Evolutionary conservation across 2,329 filamentous ascomycete genomes (phyloP).

Genomic region (Pestalotiopsis sp.): DNA sequence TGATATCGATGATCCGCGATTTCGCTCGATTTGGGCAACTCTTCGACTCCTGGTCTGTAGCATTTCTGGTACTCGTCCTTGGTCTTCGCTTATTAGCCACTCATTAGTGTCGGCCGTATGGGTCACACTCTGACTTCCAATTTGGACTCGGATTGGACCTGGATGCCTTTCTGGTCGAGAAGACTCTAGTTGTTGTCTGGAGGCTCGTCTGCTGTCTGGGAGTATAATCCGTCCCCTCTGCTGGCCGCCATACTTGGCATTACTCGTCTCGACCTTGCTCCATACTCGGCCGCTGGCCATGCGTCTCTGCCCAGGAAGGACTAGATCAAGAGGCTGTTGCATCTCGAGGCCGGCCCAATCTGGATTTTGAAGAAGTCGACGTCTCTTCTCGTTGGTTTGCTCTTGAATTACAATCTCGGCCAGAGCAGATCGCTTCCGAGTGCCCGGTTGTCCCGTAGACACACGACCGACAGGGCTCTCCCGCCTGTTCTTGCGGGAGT

Average conservation of each 20-base stretch:
- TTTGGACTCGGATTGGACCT: conserved; percentile 31
- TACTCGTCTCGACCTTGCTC: conserved; percentile 18
- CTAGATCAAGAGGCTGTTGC: conserved; percentile 34
- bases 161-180: background rate
- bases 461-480: background rate
- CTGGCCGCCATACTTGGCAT: background rate
- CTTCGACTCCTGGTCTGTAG: background rate
- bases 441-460: background rate
- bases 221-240: background rate
- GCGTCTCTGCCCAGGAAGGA: conserved; percentile 27
- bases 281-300: conserved; percentile 23
- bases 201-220: background rate
- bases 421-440: conserved; percentile 14
- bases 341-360: conserved; percentile 38
- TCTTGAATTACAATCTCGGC: conserved; percentile 1
- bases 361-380: conserved; percentile 30
- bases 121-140: conserved; percentile 26
- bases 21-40: background rate
- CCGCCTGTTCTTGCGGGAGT: background rate
- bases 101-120: background rate
- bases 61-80: background rate
- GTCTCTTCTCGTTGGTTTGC: conserved; percentile 26
- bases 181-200: background rate
- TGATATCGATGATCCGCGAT: background rate
- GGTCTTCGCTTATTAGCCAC: background rate